These are phyloP conservation scores for Neoscytalidium dimidiatum DNA, from an alignment of 2,329 filamentous ascomycete species.

Conservation along the genomic window DNA sequence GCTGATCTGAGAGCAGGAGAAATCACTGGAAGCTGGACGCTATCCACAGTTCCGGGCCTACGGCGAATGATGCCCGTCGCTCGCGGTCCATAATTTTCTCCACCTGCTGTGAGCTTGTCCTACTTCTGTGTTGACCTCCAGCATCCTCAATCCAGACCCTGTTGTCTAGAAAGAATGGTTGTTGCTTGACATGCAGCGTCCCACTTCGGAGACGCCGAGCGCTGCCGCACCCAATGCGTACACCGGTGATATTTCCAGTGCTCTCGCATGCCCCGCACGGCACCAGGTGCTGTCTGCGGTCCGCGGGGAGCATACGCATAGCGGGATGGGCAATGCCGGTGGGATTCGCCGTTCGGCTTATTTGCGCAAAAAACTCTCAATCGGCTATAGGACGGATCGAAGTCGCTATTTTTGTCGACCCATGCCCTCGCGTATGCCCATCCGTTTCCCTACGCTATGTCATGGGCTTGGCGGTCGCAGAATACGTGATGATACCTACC, in stretches of 20 bases:
- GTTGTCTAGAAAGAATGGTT: neutral
- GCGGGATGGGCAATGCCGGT: neutral
- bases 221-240: neutral
- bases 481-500: conserved; percentile 16
- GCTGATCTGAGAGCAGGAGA: neutral
- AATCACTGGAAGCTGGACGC: neutral
- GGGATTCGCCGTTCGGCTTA: conserved; percentile 1
- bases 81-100: neutral
- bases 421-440: neutral
- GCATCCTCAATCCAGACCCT: neutral
- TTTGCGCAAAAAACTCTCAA: conserved; percentile 2
- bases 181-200: neutral
- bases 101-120: neutral
- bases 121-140: neutral
- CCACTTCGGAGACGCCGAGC: conserved; percentile 5
- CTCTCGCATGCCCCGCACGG: conserved; percentile 1
- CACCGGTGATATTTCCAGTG: neutral
- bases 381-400: neutral
- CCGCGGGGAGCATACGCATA: neutral
- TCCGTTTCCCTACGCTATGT: neutral
- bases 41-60: neutral
- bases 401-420: conserved; percentile 2
- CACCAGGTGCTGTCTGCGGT: neutral
- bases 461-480: conserved; percentile 5
- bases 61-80: neutral